Percentiles rank a stretch among this genome's conserved stretches.
These are phyloP conservation scores for Mangifera indica DNA, from an alignment of 345 rosid species.

Conservation along the genomic window DNA sequence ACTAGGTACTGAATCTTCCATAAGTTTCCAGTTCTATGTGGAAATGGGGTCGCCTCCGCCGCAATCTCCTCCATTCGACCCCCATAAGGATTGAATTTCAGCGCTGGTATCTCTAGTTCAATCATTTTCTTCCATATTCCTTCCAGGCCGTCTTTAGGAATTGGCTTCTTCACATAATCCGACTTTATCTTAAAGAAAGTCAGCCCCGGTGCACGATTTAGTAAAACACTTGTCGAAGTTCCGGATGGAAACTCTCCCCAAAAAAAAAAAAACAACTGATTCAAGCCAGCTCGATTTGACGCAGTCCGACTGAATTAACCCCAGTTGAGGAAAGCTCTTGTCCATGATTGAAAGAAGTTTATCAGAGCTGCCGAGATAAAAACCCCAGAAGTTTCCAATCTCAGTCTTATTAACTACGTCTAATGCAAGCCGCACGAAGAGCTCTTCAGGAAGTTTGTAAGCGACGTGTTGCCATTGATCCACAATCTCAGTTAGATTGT, in stretches of 20 bases:
- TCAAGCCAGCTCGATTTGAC: conserved; percentile 52
- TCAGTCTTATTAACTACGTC: conserved; percentile 4
- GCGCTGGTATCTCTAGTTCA: not conserved
- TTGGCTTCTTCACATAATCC: too few relatives aligned
- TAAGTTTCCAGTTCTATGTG: conserved; percentile 50
- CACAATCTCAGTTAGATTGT: too few relatives aligned
- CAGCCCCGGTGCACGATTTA: too few relatives aligned
- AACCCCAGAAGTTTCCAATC: conserved; percentile 25
- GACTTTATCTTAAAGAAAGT: too few relatives aligned
- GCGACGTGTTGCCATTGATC: too few relatives aligned
- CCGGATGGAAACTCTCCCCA: conserved; percentile 5
- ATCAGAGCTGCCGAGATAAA: conserved; percentile 38
- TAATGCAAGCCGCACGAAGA: too few relatives aligned
- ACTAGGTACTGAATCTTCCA: conserved; percentile 41
- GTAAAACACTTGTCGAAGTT: conserved; percentile 16
- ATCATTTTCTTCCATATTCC: too few relatives aligned
- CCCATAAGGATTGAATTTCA: conserved; percentile 54
- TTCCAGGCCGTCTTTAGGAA: too few relatives aligned
- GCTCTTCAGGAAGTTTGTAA: too few relatives aligned
- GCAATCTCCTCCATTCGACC: conserved; percentile 54
- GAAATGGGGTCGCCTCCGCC: conserved; percentile 41
- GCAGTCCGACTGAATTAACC: conserved; percentile 32
- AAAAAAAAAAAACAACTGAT: conserved; percentile 30
- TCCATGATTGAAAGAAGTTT: conserved; percentile 21
- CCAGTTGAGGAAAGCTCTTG: conserved; percentile 38